A percentile compares a stretch with the other conserved stretches of the same genome.
These are phyloP conservation scores for Astrothelium subdiscretum DNA, from an alignment of 495 filamentous ascomycete species.

Conservation along the genomic window DNA sequence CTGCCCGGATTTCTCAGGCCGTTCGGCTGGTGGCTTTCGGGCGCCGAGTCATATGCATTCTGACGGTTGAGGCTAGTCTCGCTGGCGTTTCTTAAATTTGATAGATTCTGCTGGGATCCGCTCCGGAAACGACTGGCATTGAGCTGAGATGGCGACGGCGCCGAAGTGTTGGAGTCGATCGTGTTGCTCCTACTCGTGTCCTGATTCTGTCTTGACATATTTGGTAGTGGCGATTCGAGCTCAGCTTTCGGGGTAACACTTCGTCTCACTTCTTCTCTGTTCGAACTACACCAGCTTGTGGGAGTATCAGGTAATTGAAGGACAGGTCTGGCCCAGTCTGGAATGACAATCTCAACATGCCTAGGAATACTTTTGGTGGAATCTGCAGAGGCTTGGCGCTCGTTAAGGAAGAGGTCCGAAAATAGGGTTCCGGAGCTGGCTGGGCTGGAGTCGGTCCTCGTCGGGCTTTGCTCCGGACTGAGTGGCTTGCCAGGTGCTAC, in stretches of 20 bases:
- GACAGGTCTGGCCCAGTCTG: conserved; percentile 26
- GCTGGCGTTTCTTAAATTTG: conserved; percentile 39
- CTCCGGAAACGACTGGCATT: conserved; percentile 16
- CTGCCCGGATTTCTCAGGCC: neutral
- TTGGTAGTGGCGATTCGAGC: conserved; percentile 11
- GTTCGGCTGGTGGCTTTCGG: neutral
- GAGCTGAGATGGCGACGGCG: conserved; percentile 28
- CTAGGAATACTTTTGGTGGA: conserved; percentile 16
- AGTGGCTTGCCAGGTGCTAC: conserved; percentile 15
- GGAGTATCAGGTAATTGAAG: conserved; percentile 17
- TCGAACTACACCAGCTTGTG: conserved; percentile 4
- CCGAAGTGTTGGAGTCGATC: conserved; percentile 49
- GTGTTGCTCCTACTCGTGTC: conserved; percentile 39
- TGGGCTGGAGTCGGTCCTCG: conserved; percentile 10
- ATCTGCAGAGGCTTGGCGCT: conserved; percentile 17
- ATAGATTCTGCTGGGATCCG: conserved; percentile 14
- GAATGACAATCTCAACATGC: conserved; percentile 31
- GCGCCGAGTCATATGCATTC: conserved; percentile 4
- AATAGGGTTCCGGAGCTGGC: conserved; percentile 17
- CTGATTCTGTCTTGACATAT: conserved; percentile 28
- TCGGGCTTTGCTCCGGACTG: conserved; percentile 14
- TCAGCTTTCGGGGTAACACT: neutral
- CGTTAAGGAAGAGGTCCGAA: conserved; percentile 15
- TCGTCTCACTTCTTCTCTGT: neutral
- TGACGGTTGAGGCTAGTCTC: conserved; percentile 43